These are phyloP conservation scores for Psilocybe sp. DNA, from an alignment of 768 basidiomycete species.

Conservation along the genomic window DNA sequence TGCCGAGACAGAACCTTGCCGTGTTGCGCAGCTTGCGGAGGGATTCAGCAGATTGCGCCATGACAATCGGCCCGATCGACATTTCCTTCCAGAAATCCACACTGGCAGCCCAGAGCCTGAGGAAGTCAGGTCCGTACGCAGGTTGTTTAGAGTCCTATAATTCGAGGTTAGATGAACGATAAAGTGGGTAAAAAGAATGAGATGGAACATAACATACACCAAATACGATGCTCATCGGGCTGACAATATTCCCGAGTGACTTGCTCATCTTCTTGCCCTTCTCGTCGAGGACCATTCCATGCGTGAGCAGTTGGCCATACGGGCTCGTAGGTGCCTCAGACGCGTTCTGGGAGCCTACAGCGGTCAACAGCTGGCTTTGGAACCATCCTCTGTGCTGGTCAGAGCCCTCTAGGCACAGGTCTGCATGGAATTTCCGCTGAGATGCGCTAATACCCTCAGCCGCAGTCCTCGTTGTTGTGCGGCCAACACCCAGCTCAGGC, in stretches of 20 bases:
- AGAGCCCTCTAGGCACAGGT: conserved; percentile 91
- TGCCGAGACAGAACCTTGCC: conserved; percentile 83
- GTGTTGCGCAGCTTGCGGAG: conserved; percentile 86
- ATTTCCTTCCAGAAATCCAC: conserved; percentile 90
- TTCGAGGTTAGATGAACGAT: conserved; percentile 1
- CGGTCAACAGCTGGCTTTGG: conserved; percentile 90
- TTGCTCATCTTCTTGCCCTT: conserved; percentile 97
- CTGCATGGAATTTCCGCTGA: conserved; percentile 50
- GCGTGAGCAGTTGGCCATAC: conserved; percentile 83
- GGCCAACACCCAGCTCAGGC: conserved; percentile 33
- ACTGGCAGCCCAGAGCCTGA: conserved; percentile 90
- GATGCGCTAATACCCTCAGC: conserved; percentile 10
- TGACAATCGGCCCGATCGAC: conserved; percentile 74
- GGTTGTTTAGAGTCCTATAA: conserved; percentile 72
- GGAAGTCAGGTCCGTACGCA: conserved; percentile 80
- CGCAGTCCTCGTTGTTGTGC: conserved; percentile 3
- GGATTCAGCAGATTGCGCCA: conserved; percentile 72
- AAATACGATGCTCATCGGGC: conserved; percentile 75
- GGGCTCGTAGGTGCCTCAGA: conserved; percentile 39
- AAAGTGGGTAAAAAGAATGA: not conserved
- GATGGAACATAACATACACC: conserved; percentile 75
- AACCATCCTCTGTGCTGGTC: conserved; percentile 99
- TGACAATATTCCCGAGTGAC: conserved; percentile 87
- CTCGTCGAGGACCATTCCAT: conserved; percentile 95
- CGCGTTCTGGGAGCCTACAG: conserved; percentile 48